Percentiles rank a stretch among this genome's conserved stretches.
Conservation (phyloP, 2,329 filamentous ascomycete genomes). For the Trichoderma aggressivum region DNA sequence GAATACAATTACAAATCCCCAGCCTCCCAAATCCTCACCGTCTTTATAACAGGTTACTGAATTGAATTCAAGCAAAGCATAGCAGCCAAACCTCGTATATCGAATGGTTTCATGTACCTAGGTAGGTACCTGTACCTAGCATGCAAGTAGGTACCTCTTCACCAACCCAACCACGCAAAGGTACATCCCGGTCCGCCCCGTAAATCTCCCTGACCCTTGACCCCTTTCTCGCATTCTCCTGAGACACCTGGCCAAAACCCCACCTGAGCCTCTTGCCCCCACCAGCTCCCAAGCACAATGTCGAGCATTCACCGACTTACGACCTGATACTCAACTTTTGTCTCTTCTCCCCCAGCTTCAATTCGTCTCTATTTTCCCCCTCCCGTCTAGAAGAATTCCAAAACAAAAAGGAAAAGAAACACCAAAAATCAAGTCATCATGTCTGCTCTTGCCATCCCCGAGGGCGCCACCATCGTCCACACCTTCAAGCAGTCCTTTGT, state of each 20-base stretch:
- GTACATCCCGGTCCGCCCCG: not conserved
- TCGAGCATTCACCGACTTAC: slow-evolving; percentile 15
- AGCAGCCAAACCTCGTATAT: not conserved
- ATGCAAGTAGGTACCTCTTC: not conserved
- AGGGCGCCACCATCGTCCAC: slow-evolving; percentile 78
- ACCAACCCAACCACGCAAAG: not conserved
- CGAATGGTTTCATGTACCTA: not conserved
- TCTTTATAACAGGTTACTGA: not conserved
- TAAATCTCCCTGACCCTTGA: not conserved
- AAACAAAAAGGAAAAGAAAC: not conserved
- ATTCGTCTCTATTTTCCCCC: not conserved
- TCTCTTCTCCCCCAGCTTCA: not conserved
- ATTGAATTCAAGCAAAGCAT: not conserved
- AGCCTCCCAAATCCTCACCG: not conserved
- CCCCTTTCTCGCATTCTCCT: slow-evolving; percentile 6
- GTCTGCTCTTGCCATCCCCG: slow-evolving; percentile 52
- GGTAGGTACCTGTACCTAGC: not conserved
- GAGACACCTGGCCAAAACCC: slow-evolving; percentile 4
- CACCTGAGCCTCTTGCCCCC: slow-evolving; percentile 10
- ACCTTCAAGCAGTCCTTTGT: slow-evolving; percentile 79
- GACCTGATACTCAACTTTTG: not conserved
- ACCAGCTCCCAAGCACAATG: slow-evolving; percentile 8
- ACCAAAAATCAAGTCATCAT: slow-evolving; percentile 34
- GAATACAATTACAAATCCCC: not conserved
- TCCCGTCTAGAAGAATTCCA: not conserved